A percentile compares a stretch with the other conserved stretches of the same genome.
These are phyloP conservation scores for Dioscorea cayenensis DNA, from an alignment of 116 monocot genomes.

Conservation along the genomic window DNA sequence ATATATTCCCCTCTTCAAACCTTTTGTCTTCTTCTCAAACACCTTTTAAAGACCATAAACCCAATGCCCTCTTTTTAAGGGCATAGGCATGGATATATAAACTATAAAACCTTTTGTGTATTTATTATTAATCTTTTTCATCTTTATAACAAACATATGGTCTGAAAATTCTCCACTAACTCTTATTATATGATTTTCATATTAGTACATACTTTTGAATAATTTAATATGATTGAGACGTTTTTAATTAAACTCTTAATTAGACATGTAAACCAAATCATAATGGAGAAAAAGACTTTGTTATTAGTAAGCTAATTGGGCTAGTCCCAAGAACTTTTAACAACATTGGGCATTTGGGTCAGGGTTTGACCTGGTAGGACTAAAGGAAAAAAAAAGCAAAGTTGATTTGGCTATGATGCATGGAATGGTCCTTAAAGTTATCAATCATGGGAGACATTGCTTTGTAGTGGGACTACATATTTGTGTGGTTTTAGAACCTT, in stretches of 20 bases:
- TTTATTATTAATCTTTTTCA: background rate
- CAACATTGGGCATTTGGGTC: too few relatives aligned
- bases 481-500: slow-evolving; percentile 1
- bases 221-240: background rate
- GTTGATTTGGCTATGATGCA: slow-evolving; percentile 5
- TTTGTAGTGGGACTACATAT: background rate
- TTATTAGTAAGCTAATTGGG: too few relatives aligned
- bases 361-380: background rate
- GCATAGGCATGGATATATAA: background rate
- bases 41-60: slow-evolving; percentile 11
- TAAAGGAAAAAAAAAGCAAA: background rate
- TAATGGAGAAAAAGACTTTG: too few relatives aligned
- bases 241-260: too few relatives aligned
- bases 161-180: background rate
- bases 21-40: slow-evolving; percentile 46
- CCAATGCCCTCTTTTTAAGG: slow-evolving; percentile 6
- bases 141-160: background rate
- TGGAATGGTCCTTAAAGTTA: slow-evolving; percentile 1
- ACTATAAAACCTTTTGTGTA: background rate
- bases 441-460: slow-evolving; percentile 4
- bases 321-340: too few relatives aligned
- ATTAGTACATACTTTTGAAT: background rate
- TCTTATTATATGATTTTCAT: background rate
- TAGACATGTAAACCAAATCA: too few relatives aligned
- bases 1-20: slow-evolving; percentile 22